A percentile compares a stretch with the other conserved stretches of the same genome.
phyloP scores from a whole-genome alignment of 371 early-diverging fungal genomes.

The Apophysomyces ossiformis region DNA sequence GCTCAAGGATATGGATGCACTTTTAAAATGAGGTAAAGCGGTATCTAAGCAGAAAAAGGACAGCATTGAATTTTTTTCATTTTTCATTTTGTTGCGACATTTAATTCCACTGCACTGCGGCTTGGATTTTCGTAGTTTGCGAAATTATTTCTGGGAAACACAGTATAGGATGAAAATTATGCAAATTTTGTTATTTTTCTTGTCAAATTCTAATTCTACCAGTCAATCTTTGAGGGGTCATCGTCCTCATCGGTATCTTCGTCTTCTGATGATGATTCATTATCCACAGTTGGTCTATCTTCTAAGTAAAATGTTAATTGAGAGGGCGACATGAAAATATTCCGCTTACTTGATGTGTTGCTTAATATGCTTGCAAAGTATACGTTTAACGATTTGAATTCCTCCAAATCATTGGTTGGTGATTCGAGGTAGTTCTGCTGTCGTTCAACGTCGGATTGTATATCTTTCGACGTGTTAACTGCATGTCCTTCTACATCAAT shows the following conservation, averaged over 20 bases:
- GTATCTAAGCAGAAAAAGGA: no score
- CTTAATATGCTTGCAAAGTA: slow-evolving; percentile 25
- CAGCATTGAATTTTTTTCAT: no score
- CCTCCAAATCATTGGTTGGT: slow-evolving; percentile 15
- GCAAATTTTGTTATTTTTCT: slow-evolving; percentile 4
- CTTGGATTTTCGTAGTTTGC: no score
- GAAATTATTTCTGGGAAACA: no score
- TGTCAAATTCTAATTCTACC: slow-evolving; percentile 27
- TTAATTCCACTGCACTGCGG: no score
- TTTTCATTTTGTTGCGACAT: no score
- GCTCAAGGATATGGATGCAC: no score
- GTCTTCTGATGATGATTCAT: slow-evolving; percentile 34
- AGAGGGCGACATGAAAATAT: background rate
- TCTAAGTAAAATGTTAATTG: slow-evolving; percentile 6
- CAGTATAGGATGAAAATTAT: background rate
- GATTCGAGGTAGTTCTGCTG: slow-evolving; percentile 12
- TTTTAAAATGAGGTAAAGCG: no score
- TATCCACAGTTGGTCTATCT: slow-evolving; percentile 15
- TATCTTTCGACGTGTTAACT: slow-evolving; percentile 7
- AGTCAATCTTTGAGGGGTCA: slow-evolving; percentile 46
- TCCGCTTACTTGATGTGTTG: slow-evolving; percentile 12
- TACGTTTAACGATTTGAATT: slow-evolving; percentile 21
- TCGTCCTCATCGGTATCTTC: slow-evolving; percentile 40
- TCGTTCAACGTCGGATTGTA: background rate
- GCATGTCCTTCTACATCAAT: slow-evolving; percentile 16